Percentiles rank a stretch among this genome's conserved stretches.
Conservation (phyloP, 2,329 filamentous ascomycete species). For the Clarireedia sp. region DNA sequence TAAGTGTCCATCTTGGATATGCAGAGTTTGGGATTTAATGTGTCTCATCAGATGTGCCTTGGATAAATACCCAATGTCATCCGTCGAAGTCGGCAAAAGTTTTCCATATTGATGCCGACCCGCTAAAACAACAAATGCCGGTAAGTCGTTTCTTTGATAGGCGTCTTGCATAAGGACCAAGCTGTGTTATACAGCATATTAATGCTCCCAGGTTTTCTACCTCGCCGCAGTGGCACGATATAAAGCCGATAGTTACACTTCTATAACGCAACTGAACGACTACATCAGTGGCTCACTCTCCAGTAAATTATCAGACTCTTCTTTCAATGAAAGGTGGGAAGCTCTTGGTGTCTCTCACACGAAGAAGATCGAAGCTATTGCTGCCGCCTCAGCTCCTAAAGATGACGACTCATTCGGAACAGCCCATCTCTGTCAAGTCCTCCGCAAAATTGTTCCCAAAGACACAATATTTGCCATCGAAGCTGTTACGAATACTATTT, state of each 20-base stretch:
- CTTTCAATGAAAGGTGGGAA: conserved; percentile 39
- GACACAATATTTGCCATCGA: conserved; percentile 72
- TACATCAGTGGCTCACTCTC: conserved; percentile 46
- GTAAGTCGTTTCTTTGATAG: background rate
- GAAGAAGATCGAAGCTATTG: conserved; percentile 52
- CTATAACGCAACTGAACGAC: conserved; percentile 61
- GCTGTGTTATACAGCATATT: background rate
- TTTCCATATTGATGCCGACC: conserved; percentile 59
- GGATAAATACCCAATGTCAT: conserved; percentile 71
- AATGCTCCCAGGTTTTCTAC: conserved; percentile 47
- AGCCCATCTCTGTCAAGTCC: conserved; percentile 37
- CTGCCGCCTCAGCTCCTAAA: conserved; percentile 46
- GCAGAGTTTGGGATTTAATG: background rate
- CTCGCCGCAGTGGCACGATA: conserved; percentile 58
- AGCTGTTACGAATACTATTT: conserved; percentile 63
- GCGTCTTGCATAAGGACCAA: conserved; percentile 9
- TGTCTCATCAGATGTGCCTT: conserved; percentile 62
- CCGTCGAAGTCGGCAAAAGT: conserved; percentile 45
- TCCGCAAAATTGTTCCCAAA: conserved; percentile 48
- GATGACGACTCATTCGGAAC: conserved; percentile 49
- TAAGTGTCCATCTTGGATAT: conserved; percentile 8
- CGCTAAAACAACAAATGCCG: conserved; percentile 46
- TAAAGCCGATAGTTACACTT: conserved; percentile 54
- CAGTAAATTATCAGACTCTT: conserved; percentile 33
- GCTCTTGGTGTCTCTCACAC: conserved; percentile 50